Percentiles rank a stretch among this genome's conserved stretches.
These are phyloP conservation scores for Nemania sp. DNA, from an alignment of 2,329 filamentous ascomycete genomes.

Conservation along the genomic window DNA sequence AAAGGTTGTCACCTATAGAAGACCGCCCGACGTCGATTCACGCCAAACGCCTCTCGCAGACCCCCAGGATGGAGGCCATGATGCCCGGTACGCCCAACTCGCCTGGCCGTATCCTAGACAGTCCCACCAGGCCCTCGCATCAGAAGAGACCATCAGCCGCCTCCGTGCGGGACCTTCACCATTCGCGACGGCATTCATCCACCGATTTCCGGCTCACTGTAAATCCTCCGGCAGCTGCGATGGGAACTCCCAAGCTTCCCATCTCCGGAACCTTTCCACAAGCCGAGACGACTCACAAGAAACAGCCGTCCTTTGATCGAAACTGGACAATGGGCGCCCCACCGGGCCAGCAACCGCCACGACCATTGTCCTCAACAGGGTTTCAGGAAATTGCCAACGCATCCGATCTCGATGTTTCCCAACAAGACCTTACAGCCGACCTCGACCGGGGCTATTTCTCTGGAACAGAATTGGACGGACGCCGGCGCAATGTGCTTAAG, in stretches of 20 bases:
- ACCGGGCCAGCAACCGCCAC: conserved; percentile 42
- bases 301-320: conserved; percentile 69
- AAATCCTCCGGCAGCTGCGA: conserved; percentile 38
- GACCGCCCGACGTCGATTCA: conserved; percentile 52
- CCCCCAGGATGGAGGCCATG: conserved; percentile 53
- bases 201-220: conserved; percentile 67
- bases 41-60: conserved; percentile 55
- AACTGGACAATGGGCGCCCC: conserved; percentile 68
- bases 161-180: conserved; percentile 78
- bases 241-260: conserved; percentile 48
- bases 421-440: conserved; percentile 60
- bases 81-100: conserved; percentile 48
- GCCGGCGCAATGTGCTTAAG: conserved; percentile 76
- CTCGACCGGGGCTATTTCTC: conserved; percentile 92
- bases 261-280: conserved; percentile 49
- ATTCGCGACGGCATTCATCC: conserved; percentile 85
- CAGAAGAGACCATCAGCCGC: conserved; percentile 74
- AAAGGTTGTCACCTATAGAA: conserved; percentile 47
- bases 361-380: conserved; percentile 58
- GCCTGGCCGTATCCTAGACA: conserved; percentile 47
- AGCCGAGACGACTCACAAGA: conserved; percentile 55
- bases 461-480: conserved; percentile 75
- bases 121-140: conserved; percentile 53
- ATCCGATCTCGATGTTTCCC: conserved; percentile 43
- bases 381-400: conserved; percentile 49